These are phyloP conservation scores for Juncus effusus DNA, from an alignment of 176 grass and related monocot species.

Conservation along the genomic window DNA sequence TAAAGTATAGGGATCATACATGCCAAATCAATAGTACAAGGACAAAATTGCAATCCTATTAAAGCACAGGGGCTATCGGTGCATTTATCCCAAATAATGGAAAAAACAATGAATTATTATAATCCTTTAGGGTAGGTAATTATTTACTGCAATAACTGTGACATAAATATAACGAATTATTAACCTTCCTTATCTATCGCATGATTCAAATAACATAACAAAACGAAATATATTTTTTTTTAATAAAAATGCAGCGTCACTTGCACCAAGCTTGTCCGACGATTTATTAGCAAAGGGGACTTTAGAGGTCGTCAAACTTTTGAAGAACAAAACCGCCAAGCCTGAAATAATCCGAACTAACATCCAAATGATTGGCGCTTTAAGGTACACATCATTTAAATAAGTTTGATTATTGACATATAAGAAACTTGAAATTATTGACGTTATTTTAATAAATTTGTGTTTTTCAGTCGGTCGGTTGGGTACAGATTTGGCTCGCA, in stretches of 20 bases:
- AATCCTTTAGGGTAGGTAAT: too few species aligned
- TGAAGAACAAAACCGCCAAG: slow-evolving; percentile 65
- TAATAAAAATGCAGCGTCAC: slow-evolving; percentile 52
- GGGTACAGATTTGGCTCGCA: slow-evolving; percentile 98
- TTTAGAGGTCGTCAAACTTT: slow-evolving; percentile 61
- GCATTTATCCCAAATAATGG: too few species aligned
- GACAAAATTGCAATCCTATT: too few species aligned
- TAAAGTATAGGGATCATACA: too few species aligned
- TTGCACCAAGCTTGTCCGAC: slow-evolving; percentile 88
- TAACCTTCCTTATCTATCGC: background rate
- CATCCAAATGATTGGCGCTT: slow-evolving; percentile 98
- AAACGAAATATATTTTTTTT: background rate
- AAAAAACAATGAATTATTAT: too few species aligned
- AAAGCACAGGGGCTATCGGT: too few species aligned
- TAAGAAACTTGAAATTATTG: too few species aligned
- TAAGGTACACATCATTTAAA: slow-evolving; percentile 57
- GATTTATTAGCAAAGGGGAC: slow-evolving; percentile 88
- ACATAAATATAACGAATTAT: too few species aligned
- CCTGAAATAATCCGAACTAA: slow-evolving; percentile 88
- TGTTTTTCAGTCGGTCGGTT: slow-evolving; percentile 68
- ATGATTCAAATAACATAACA: slow-evolving; percentile 8
- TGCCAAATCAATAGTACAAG: too few species aligned
- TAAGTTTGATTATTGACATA: too few species aligned
- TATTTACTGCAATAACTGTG: too few species aligned
- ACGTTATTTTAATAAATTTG: slow-evolving; percentile 16